Evolutionary conservation across 2,329 filamentous ascomycete genomes (phyloP), one percentile per base, ranked within the genome.

Genomic region (Aspergillus latus): DNA sequence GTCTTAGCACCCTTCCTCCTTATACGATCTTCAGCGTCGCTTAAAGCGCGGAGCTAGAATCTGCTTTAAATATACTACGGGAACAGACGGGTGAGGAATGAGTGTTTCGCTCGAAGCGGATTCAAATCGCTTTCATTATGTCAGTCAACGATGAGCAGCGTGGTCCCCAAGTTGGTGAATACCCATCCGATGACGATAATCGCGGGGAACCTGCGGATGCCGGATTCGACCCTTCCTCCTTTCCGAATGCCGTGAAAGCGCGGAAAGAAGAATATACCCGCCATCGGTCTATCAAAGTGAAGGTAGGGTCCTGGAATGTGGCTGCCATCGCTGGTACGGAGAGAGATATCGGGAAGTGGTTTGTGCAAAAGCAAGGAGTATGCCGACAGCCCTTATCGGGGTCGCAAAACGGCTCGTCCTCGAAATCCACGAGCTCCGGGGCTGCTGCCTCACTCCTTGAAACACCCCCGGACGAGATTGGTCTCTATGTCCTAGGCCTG

Each of bases 291-390:
- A 84, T 96, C 64, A 87, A 87, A 62, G 84, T 99, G 73, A 97
- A 97, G 75, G 82, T 99, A 50, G 94, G 93, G 42, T 88, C 90
- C 0, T 99, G 94, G 94, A 99, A 99, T 74, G 90, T 96, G 13
- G 94, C 92, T 3, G 87, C 88, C 1, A 87, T 89, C 62, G 85
- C 89, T 10, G 91, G 89, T 26, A 92, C 91, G 0, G 92, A 96
- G 72, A 89, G 90, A 63, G 94, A 97, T 69, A 77, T 99, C 4
- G 88, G 85, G 6, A 85, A 84, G 32, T 99, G 94, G 94, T 97
- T 99, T 70, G 82, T 95, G 6, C 80, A 86, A 9, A 89, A 88
- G 13, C 84, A 88, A 66, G 90, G 89, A 5, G 74, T 92, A 6
- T 84, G 88, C 57, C 79, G 86, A 52, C 76, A 78, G 15, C 28